Evolutionary conservation across 768 basidiomycete species (phyloP).

Genomic region (Amanita rubescens): DNA sequence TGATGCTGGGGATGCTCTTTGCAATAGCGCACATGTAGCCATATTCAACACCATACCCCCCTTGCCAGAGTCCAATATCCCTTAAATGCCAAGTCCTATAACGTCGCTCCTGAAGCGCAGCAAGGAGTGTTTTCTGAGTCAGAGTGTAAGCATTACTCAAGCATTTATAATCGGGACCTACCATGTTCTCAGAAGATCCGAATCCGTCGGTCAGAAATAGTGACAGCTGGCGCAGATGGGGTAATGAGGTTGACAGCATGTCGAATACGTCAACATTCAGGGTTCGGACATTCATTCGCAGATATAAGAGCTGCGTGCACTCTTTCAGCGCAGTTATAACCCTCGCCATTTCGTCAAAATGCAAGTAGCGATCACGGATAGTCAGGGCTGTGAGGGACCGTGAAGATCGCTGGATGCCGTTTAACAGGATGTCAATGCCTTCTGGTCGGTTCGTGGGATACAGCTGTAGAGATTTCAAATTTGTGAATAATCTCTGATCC

Average conservation of each 20-base stretch:
- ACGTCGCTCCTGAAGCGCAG: conserved; percentile 19
- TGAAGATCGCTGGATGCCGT: conserved; percentile 24
- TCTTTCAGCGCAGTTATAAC: conserved; percentile 20
- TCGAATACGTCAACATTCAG: conserved; percentile 28
- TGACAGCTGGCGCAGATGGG: conserved; percentile 22
- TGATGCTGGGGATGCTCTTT: conserved; percentile 26
- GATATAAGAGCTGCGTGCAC: conserved; percentile 18
- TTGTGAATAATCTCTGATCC: conserved; percentile 22
- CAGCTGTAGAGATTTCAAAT: conserved; percentile 29
- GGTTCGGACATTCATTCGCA: conserved; percentile 27
- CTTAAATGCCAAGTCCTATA: conserved; percentile 29
- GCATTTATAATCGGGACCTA: not conserved
- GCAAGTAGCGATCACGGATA: conserved; percentile 35
- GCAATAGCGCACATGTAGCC: conserved; percentile 25
- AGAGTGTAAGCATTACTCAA: conserved; percentile 2
- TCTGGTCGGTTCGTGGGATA: conserved; percentile 30
- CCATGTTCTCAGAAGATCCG: not conserved
- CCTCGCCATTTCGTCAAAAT: conserved; percentile 21
- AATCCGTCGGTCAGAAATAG: conserved; percentile 23
- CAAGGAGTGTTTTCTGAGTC: conserved; percentile 18
- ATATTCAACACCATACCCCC: conserved; percentile 23
- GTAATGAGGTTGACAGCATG: conserved; percentile 23
- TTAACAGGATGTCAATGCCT: conserved; percentile 28
- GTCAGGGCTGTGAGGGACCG: conserved; percentile 25
- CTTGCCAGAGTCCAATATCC: conserved; percentile 31